A percentile compares a stretch with the other conserved stretches of the same genome.
Conservation (phyloP, 495 filamentous ascomycete genomes). For the Tuber microsphaerosporum region DNA sequence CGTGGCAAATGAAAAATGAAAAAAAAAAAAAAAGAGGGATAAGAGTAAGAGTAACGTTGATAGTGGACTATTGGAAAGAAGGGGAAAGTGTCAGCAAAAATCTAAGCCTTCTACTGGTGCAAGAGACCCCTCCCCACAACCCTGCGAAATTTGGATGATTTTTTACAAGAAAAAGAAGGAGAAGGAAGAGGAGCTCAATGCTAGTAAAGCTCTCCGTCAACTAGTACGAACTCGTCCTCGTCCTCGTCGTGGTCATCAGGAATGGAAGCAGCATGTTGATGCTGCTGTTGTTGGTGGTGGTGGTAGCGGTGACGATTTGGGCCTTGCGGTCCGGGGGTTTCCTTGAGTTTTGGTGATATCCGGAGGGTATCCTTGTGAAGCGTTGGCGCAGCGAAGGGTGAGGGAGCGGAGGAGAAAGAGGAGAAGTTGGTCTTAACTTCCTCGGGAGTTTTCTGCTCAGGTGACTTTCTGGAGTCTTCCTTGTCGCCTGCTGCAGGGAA, state of each 20-base stretch:
- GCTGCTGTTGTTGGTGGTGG: neutral
- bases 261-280: neutral
- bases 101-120: neutral
- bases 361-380: neutral
- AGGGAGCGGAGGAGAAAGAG: neutral
- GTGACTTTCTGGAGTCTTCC: neutral
- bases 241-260: neutral
- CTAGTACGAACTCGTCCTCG: neutral
- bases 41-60: neutral
- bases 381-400: neutral
- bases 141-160: neutral
- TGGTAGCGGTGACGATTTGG: neutral
- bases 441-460: conserved; percentile 3
- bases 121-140: neutral
- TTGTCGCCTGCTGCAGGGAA: conserved; percentile 12
- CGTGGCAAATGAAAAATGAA: neutral
- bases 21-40: neutral
- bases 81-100: neutral
- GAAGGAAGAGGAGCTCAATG: neutral
- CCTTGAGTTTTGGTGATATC: neutral
- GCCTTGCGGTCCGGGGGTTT: neutral
- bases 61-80: neutral
- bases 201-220: neutral
- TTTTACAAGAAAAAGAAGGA: neutral
- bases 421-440: neutral